A percentile compares a stretch with the other conserved stretches of the same genome.
phyloP scores from a whole-genome alignment of 495 filamentous ascomycete species.

The Clavariopsis aquatica region DNA sequence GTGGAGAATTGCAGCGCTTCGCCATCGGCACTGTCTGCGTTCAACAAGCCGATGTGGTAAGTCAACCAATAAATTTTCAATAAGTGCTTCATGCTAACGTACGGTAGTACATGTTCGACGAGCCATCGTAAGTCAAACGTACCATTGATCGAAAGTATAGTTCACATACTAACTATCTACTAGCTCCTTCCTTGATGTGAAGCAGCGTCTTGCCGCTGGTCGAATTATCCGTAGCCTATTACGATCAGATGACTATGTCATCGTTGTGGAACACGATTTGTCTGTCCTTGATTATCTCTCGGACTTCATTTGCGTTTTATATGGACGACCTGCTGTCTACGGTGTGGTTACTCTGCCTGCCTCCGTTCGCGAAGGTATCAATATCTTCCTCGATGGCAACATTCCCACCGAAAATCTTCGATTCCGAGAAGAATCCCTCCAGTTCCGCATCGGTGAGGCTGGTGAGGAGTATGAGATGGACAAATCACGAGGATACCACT shows the following conservation, averaged over 20 bases:
- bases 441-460: slow-evolving; percentile 92
- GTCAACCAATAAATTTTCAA: neutral
- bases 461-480: slow-evolving; percentile 88
- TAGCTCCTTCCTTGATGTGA: slow-evolving; percentile 90
- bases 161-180: neutral
- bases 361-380: slow-evolving; percentile 98
- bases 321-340: slow-evolving; percentile 91
- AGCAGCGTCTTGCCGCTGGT: slow-evolving; percentile 91
- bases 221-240: slow-evolving; percentile 87
- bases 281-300: slow-evolving; percentile 97
- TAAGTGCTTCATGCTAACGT: slow-evolving; percentile 27
- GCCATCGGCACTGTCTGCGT: slow-evolving; percentile 95
- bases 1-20: slow-evolving; percentile 96
- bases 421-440: slow-evolving; percentile 94
- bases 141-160: too few species aligned
- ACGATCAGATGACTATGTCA: slow-evolving; percentile 88
- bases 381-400: slow-evolving; percentile 97
- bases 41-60: slow-evolving; percentile 83
- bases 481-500: slow-evolving; percentile 78
- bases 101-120: slow-evolving; percentile 95
- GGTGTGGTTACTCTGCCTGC: slow-evolving; percentile 97
- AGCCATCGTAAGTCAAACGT: slow-evolving; percentile 82
- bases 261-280: slow-evolving; percentile 98
- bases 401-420: slow-evolving; percentile 98
- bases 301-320: slow-evolving; percentile 96